phyloP scores from a whole-genome alignment of 306 rosid species.

The Senna siamea region DNA sequence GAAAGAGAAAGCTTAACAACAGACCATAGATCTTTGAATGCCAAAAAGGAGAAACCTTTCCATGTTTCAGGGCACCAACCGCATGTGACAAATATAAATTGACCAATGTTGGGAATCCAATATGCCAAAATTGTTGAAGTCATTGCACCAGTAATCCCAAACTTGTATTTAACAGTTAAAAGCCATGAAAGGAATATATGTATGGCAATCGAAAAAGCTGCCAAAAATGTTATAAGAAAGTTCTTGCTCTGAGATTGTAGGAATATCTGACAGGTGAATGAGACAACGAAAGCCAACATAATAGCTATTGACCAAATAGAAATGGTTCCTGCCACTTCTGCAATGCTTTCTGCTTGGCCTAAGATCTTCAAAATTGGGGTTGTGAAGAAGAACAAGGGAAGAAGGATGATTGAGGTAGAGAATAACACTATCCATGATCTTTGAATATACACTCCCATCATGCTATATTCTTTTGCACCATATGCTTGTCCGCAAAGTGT shows the following conservation, averaged over 20 bases:
- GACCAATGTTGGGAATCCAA: slow-evolving; percentile 56
- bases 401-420: slow-evolving; percentile 33
- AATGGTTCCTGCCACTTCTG: slow-evolving; percentile 42
- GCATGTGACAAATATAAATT: slow-evolving; percentile 46
- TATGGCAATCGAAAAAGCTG: slow-evolving; percentile 37
- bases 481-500: slow-evolving; percentile 70
- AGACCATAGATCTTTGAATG: slow-evolving; percentile 59
- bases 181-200: slow-evolving; percentile 49
- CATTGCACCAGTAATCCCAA: slow-evolving; percentile 56
- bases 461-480: slow-evolving; percentile 51
- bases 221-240: slow-evolving; percentile 45
- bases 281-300: slow-evolving; percentile 37
- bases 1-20: slow-evolving; percentile 59
- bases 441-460: slow-evolving; percentile 63
- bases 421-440: slow-evolving; percentile 53
- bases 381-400: slow-evolving; percentile 53
- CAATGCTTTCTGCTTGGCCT: slow-evolving; percentile 39
- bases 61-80: slow-evolving; percentile 57
- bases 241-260: slow-evolving; percentile 61
- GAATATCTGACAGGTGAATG: slow-evolving; percentile 50
- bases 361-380: slow-evolving; percentile 39
- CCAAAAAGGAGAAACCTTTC: slow-evolving; percentile 53
- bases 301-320: slow-evolving; percentile 42
- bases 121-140: slow-evolving; percentile 35
- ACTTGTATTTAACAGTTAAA: slow-evolving; percentile 26